Percentiles rank a stretch among this genome's conserved stretches.
These are phyloP conservation scores for Rhipidocladum racemiflorum DNA, from an alignment of 176 grass and related monocot genomes.

Conservation along the genomic window DNA sequence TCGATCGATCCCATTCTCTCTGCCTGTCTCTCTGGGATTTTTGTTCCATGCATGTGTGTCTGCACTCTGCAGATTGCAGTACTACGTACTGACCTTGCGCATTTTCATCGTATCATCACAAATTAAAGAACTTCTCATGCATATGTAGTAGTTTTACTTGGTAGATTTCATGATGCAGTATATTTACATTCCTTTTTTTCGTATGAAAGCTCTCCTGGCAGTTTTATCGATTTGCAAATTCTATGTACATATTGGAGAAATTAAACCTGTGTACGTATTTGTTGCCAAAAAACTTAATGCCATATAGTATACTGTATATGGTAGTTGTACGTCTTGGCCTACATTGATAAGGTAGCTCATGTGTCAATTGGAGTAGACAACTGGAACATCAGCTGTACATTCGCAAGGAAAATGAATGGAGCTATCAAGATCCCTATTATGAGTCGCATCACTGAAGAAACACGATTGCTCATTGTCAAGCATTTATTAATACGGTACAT, in stretches of 20 bases:
- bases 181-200: background rate
- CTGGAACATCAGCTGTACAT: background rate
- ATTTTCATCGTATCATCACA: background rate
- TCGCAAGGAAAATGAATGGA: background rate
- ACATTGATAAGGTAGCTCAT: background rate
- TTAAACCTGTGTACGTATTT: background rate
- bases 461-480: background rate
- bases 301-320: background rate
- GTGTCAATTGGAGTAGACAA: background rate
- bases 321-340: background rate
- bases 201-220: background rate
- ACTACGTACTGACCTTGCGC: background rate
- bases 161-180: background rate
- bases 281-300: background rate
- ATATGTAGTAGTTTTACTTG: background rate
- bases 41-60: conserved; percentile 16
- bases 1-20: conserved; percentile 9
- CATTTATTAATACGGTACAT: background rate
- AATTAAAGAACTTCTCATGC: background rate
- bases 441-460: background rate
- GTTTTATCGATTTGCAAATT: background rate
- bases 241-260: background rate
- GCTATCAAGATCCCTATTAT: background rate
- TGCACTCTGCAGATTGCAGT: conserved; percentile 11
- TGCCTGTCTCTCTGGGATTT: conserved; percentile 28